Conservation (phyloP, 495 filamentous ascomycete species). For the Pseudotulostoma volvatum region DNA sequence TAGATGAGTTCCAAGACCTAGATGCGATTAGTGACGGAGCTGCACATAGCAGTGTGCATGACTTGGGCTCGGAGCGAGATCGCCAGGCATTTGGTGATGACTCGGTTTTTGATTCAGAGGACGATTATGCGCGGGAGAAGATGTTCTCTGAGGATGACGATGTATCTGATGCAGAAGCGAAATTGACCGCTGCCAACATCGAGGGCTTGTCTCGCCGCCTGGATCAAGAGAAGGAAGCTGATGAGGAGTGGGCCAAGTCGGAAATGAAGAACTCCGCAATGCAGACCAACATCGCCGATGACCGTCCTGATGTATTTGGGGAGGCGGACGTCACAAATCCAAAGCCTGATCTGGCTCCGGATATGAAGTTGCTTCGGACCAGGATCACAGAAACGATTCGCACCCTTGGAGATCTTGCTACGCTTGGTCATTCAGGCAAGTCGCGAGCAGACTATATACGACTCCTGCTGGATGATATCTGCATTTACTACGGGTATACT, state of each 20-base stretch:
- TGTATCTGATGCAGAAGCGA: constrained; percentile 75
- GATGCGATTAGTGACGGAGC: constrained; percentile 23
- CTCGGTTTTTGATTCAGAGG: constrained; percentile 62
- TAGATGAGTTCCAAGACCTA: constrained; percentile 39
- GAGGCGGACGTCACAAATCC: constrained; percentile 29
- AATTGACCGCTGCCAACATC: constrained; percentile 89
- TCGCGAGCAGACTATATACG: constrained; percentile 75
- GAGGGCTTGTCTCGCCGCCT: constrained; percentile 72
- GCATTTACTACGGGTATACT: constrained; percentile 84
- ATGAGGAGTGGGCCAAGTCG: constrained; percentile 49
- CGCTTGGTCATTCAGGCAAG: constrained; percentile 55
- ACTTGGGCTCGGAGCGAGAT: constrained; percentile 36
- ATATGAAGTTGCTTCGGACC: constrained; percentile 75
- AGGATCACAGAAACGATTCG: constrained; percentile 88
- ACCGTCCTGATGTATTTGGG: constrained; percentile 55
- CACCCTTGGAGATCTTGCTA: constrained; percentile 73
- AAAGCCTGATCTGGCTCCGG: constrained; percentile 54
- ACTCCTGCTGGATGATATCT: constrained; percentile 80
- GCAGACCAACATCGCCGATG: constrained; percentile 89
- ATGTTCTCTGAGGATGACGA: constrained; percentile 96
- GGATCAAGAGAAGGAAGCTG: constrained; percentile 49
- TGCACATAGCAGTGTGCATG: constrained; percentile 22
- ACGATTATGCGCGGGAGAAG: constrained; percentile 35
- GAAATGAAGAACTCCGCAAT: constrained; percentile 70
- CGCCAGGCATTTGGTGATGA: constrained; percentile 40